Evolutionary conservation across 345 rosid genomes (phyloP), one percentile per base, ranked within the genome.

Genomic region (Lepidium sativum): DNA sequence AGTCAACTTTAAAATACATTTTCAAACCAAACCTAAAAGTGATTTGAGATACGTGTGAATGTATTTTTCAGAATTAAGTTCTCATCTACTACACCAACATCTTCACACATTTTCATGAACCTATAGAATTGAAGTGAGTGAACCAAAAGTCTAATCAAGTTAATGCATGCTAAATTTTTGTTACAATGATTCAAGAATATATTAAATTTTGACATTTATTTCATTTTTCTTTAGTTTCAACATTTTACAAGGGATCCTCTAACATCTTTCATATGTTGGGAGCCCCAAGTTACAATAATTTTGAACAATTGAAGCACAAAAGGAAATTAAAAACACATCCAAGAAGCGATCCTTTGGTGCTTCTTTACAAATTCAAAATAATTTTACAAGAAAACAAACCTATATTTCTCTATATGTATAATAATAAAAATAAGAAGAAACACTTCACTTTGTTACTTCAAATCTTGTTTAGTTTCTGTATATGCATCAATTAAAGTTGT

Each of bases 11-110:
- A 6, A 39, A 54, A 55, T 41, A 60, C 41, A 33, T 14, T 43
- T 62, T 70, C 43, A 62, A 58, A 71, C 79, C 86, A 76, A 74
- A 76, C 83, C 75, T 73, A 73, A 71, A 71, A 70, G 27, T 1
- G 16, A 16, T 14, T 35, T 37, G 6, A 15, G 29, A 37, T 47
- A 63, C 45, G 27, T 38, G 40, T 38, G 35, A 37, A 42, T 41
- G 16, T 27, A 18, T 42, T 12, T 35, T 18, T 7, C 4, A 11
- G 10, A 39, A 27, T 27, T n/a, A n/a, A 48, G 44, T 0, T 70
- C 63, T 35, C 50, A 62, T 14, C 75, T 1, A 45, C 63, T 57
- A 54, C 25, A 61, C 55, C 68, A 61, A 34, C 17, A 23, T 55
- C 6, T 21, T 34, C 35, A 42, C 16, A 55, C 8, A 43, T 37